Evolutionary conservation across 2,329 filamentous ascomycete species (phyloP).

Genomic region (Sporothrix globosa): DNA sequence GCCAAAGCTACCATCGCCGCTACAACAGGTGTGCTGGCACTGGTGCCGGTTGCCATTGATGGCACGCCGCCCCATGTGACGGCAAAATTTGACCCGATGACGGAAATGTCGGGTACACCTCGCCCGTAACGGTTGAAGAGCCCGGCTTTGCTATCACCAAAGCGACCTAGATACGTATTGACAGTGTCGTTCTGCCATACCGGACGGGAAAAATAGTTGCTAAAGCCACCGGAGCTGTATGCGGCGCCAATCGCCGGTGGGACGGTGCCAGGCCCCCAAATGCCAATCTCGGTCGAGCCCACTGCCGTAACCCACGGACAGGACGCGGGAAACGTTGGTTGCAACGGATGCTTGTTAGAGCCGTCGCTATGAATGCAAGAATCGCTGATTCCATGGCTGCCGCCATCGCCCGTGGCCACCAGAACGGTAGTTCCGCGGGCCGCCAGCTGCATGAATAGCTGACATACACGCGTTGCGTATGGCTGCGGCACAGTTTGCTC

Average conservation of each 20-base stretch:
- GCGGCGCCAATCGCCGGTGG: conserved; percentile 44
- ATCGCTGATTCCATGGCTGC: conserved; percentile 53
- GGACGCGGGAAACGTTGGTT: conserved; percentile 65
- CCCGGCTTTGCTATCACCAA: conserved; percentile 42
- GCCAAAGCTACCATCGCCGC: conserved; percentile 59
- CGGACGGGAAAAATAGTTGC: conserved; percentile 53
- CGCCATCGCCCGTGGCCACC: conserved; percentile 56
- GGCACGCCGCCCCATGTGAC: conserved; percentile 43
- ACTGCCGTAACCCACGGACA: conserved; percentile 71
- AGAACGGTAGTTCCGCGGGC: conserved; percentile 57
- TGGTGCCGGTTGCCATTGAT: conserved; percentile 49
- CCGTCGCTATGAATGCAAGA: conserved; percentile 63
- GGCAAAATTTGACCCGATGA: conserved; percentile 61
- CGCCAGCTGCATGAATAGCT: conserved; percentile 57
- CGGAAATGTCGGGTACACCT: conserved; percentile 56
- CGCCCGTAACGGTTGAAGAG: conserved; percentile 53
- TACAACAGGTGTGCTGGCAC: conserved; percentile 58
- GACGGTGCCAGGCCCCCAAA: conserved; percentile 35
- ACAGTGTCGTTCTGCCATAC: conserved; percentile 52
- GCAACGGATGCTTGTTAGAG: conserved; percentile 56
- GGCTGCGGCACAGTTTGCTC: conserved; percentile 57
- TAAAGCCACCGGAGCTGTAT: conserved; percentile 59
- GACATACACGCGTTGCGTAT: conserved; percentile 58
- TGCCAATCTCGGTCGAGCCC: conserved; percentile 54
- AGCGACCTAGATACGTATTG: conserved; percentile 45